Percentiles rank a stretch among this genome's conserved stretches.
Conservation (phyloP, 2,329 filamentous ascomycete species). For the Colletotrichum orchidophilum region DNA sequence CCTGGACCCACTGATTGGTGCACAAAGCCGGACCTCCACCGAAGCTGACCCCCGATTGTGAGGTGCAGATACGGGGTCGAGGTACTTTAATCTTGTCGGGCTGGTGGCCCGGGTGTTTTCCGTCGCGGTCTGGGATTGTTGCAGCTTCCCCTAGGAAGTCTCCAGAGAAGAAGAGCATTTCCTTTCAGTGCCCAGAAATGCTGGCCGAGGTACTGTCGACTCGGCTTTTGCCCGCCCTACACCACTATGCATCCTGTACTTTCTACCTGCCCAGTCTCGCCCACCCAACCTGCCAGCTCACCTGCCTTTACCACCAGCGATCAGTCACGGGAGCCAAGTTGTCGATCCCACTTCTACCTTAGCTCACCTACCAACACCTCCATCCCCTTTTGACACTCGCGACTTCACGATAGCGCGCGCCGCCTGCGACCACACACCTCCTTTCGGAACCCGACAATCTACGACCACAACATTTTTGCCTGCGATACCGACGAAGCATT, state of each 20-base stretch:
- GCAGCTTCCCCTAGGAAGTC: not conserved
- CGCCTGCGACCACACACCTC: not conserved
- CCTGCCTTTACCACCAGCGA: not conserved
- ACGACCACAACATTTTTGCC: not conserved
- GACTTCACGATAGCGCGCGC: not conserved
- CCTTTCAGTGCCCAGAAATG: not conserved
- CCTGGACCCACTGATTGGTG: conserved; percentile 4
- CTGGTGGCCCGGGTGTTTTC: not conserved
- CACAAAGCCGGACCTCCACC: not conserved
- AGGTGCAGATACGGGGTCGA: conserved; percentile 1
- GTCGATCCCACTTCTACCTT: conserved; percentile 22
- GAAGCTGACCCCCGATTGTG: not conserved
- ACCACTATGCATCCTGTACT: not conserved
- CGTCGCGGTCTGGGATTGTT: not conserved
- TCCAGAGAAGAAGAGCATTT: not conserved
- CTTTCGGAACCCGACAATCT: not conserved
- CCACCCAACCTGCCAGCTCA: not conserved
- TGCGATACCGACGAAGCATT: not conserved
- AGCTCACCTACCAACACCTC: not conserved
- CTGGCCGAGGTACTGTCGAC: not conserved
- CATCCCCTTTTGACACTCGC: conserved; percentile 12
- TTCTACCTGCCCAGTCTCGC: not conserved
- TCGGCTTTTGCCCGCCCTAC: no score
- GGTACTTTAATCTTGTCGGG: conserved; percentile 19
- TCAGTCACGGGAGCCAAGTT: conserved; percentile 22